Conservation (phyloP, 768 basidiomycete genomes). For the Chalciporus piperatus region DNA sequence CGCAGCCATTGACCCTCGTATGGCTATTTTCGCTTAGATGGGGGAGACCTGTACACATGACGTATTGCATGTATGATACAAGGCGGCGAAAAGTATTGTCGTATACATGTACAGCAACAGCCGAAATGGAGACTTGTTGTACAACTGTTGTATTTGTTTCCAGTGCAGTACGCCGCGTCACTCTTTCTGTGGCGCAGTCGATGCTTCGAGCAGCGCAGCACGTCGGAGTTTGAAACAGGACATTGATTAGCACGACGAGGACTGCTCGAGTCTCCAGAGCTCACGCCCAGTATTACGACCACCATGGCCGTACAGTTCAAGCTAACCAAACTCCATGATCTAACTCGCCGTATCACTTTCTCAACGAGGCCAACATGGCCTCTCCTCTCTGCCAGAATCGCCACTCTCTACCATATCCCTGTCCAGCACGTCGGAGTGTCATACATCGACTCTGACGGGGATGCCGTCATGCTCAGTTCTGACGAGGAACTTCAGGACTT, state of each 20-base stretch:
- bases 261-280: conserved; percentile 10
- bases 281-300: conserved; percentile 39
- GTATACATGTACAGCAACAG: not conserved
- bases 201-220: conserved; percentile 31
- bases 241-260: conserved; percentile 12
- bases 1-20: conserved; percentile 57
- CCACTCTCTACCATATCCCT: conserved; percentile 53
- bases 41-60: too few relatives aligned
- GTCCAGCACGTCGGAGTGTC: conserved; percentile 59
- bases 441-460: conserved; percentile 70
- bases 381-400: conserved; percentile 54
- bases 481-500: conserved; percentile 77
- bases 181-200: conserved; percentile 5
- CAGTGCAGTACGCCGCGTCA: too few relatives aligned
- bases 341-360: conserved; percentile 63
- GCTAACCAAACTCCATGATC: conserved; percentile 50
- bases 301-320: conserved; percentile 57
- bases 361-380: conserved; percentile 51
- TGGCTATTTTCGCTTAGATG: conserved; percentile 70
- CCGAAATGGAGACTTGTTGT: not conserved
- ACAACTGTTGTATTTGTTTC: not conserved
- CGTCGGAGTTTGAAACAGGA: conserved; percentile 42
- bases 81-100: not conserved
- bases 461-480: conserved; percentile 75
- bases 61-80: conserved; percentile 1